Percentiles rank a stretch among this genome's conserved stretches.
Conservation (phyloP, 495 filamentous ascomycete genomes). For the Rhypophila decipiens region DNA sequence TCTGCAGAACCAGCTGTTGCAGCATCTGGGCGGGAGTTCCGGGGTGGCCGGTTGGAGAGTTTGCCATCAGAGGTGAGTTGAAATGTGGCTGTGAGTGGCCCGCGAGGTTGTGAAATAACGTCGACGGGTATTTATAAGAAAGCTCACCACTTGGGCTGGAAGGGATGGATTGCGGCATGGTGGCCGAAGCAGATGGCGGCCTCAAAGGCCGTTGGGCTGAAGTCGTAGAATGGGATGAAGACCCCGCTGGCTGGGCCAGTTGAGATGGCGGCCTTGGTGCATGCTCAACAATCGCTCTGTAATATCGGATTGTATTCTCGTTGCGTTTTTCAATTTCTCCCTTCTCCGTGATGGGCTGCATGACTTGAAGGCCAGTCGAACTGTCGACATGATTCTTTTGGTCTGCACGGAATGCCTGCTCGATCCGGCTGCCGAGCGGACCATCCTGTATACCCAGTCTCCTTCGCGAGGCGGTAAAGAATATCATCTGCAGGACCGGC, state of each 20-base stretch:
- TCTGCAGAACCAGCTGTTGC: constrained; percentile 12
- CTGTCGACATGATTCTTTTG: constrained; percentile 12
- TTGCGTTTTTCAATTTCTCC: constrained; percentile 11
- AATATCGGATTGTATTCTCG: constrained; percentile 3
- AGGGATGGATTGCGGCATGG: no score
- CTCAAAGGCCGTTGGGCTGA: no score
- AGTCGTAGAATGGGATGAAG: not conserved
- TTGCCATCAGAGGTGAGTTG: no score
- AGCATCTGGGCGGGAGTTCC: not conserved
- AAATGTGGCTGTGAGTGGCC: no score
- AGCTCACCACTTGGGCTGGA: no score
- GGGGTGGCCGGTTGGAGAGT: not conserved
- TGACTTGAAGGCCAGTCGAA: not conserved
- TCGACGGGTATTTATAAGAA: no score
- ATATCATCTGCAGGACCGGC: constrained; percentile 47
- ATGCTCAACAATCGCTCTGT: not conserved
- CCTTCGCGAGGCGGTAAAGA: constrained; percentile 52
- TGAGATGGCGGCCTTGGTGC: not conserved
- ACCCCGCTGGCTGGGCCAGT: not conserved
- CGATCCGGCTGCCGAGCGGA: constrained; percentile 20
- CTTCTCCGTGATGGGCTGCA: not conserved
- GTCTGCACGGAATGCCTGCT: constrained; percentile 31
- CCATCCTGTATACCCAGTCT: constrained; percentile 27
- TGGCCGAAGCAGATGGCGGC: no score
- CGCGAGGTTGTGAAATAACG: no score